Base-by-base conservation (phyloP, 1,284 basidiomycete species). In the Gymnopus androsaceus region DNA sequence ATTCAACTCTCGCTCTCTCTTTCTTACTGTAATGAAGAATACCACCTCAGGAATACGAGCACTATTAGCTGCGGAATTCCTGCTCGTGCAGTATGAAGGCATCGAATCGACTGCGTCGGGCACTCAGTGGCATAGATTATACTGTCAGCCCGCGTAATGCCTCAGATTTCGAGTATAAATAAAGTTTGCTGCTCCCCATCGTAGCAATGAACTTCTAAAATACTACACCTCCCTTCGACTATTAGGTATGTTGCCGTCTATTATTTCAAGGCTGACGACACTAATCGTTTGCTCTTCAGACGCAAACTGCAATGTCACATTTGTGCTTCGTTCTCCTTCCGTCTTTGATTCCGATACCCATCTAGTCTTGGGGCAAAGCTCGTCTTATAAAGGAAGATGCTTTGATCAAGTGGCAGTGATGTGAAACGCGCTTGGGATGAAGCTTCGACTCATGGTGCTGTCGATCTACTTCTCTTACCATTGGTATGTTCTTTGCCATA, bases 191-290 rank as follows among this genome's bases (percentile, higher is more conserved):
- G n/a, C n/a, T n/a, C n/a, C n/a, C n/a, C n/a, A n/a, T n/a, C n/a
- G n/a, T n/a, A n/a, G n/a, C n/a, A n/a, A n/a, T n/a, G 85, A 34
- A 83, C 75, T 6, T 87, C 86, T 14, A 75, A 78, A 49, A 84
- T 87, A 85, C 69, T 72, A 73, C 56, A 67, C 84, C 37, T 70
- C 79, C 1, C 42, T 80, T 25, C 67, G 81, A n/a, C 71, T 87
- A 1, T 73, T 85, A n/a, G 70, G 82, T 84, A 60, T 33, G 74
- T n/a, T n/a, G n/a, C n/a, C 67, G 36, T 34, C 31, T 25, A 28
- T 17, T 44, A 46, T 47, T 48, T 21, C 25, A 30, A 12, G 15
- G 34, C 23, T 15, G 3, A 36, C 23, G 21, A 15, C 52, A n/a
- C 40, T 19, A 15, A 12, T 42, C 21, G 4, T 40, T 46, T 21